Evolutionary conservation across 345 rosid genomes (phyloP), one percentile per base, ranked within the genome.

Genomic region (Combretum micranthum): DNA sequence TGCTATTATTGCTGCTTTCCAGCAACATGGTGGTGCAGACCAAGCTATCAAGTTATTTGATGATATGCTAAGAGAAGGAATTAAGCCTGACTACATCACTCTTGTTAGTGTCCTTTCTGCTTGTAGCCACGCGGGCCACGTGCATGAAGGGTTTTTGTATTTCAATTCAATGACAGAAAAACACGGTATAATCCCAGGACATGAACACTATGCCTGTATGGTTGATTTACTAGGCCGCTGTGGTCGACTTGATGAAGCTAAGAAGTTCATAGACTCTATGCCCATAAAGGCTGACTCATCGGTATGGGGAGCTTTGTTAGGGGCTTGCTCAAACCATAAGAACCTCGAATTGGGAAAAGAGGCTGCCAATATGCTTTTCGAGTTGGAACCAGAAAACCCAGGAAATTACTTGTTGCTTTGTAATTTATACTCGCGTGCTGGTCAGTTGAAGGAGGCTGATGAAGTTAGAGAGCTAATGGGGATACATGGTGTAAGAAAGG

Each of bases 181-280:
- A 51, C 64, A 70, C 50, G 76, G 75, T 43, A 59, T 75, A 42
- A 61, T 17, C 56, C 77, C 78, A 23, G 64, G 72, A n/a, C 70
- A 55, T 62, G 81, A 79, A 64, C 78, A 76, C 67, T 63, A 57
- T 58, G 69, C 81, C 51, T 70, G 78, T 56, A 73, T 79, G 78
- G 79, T 76, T 44, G 84, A 79, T 68, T 54, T 76, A 26, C 67
- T 79, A 37, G 75, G 78, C 46, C 81, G 77, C 20, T 74, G 76
- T 32, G 81, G 81, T 50, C 63, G 50, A 53, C 59, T 75, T 20
- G 61, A 64, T 10, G 71, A 76, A 47, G 84, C 81, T 26, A 73
- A 49, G 71, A 50, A 61, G 61, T 68, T 70, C 42, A 68, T 73
- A 44, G 64, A 61, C 26, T 53, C 68, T 4, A 71, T 72, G 75